A percentile compares a stretch with the other conserved stretches of the same genome.
These are phyloP conservation scores for Physcia stellaris DNA, from an alignment of 495 filamentous ascomycete genomes.

Conservation along the genomic window DNA sequence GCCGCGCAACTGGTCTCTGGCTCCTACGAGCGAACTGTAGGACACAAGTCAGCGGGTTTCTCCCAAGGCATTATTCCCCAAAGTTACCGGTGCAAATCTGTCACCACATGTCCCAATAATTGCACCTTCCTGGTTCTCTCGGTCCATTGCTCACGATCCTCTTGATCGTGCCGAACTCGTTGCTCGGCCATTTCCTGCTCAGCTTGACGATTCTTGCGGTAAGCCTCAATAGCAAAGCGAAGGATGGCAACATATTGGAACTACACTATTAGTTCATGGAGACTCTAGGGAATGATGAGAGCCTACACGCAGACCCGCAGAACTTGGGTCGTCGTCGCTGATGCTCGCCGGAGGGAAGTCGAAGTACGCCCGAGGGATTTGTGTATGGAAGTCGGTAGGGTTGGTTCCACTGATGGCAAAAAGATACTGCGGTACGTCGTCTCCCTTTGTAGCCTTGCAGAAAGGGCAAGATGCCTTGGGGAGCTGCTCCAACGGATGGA, in stretches of 20 bases:
- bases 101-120: too few relatives aligned
- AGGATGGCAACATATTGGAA: constrained; percentile 27
- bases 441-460: constrained; percentile 19
- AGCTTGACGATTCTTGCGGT: constrained; percentile 6
- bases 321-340: constrained; percentile 14
- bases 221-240: constrained; percentile 12
- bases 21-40: constrained; percentile 7
- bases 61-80: too few relatives aligned
- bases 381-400: constrained; percentile 22
- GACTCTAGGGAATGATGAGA: too few relatives aligned
- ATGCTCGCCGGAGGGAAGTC: constrained; percentile 22
- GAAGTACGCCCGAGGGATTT: constrained; percentile 26
- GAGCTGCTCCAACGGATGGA: constrained; percentile 21
- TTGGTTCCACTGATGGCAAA: constrained; percentile 24
- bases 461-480: constrained; percentile 29
- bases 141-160: too few relatives aligned
- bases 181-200: constrained; percentile 5
- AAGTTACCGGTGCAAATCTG: too few relatives aligned
- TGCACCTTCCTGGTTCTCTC: too few relatives aligned
- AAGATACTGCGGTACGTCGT: constrained; percentile 20
- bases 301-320: constrained; percentile 24
- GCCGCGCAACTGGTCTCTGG: constrained; percentile 8
- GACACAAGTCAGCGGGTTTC: neutral
- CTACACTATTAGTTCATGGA: too few relatives aligned
- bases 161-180: too few relatives aligned